A percentile compares a stretch with the other conserved stretches of the same genome.
Conservation (phyloP, 768 basidiomycete genomes). For the Tricholoma matsutake region DNA sequence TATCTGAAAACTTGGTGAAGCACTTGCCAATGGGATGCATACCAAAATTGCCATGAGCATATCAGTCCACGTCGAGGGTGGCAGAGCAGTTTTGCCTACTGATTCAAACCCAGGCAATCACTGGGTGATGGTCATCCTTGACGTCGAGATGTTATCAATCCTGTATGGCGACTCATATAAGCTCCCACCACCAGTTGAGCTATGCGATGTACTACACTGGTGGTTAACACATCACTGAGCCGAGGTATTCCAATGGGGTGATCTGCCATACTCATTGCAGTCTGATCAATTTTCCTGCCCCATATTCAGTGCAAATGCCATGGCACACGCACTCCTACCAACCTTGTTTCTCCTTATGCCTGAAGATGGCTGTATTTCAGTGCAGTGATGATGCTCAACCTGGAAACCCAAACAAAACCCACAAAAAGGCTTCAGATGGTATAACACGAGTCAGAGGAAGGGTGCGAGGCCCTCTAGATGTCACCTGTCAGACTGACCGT, state of each 20-base stretch:
- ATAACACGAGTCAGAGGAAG: too few species aligned
- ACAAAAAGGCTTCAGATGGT: too few species aligned
- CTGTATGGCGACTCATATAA: constrained; percentile 7
- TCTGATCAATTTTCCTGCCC: neutral
- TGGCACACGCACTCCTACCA: neutral
- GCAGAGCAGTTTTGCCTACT: neutral
- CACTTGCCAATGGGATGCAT: neutral
- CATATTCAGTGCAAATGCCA: neutral
- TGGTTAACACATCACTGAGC: neutral
- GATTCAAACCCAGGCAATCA: constrained; percentile 7
- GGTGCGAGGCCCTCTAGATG: too few species aligned
- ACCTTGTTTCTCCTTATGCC: neutral
- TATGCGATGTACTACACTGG: neutral
- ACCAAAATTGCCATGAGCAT: neutral
- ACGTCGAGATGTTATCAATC: neutral
- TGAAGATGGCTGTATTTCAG: neutral
- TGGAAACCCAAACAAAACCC: too few species aligned
- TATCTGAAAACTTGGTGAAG: neutral
- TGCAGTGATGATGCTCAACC: too few species aligned
- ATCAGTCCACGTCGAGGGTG: neutral
- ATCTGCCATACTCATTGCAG: neutral
- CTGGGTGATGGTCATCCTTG: constrained; percentile 9
- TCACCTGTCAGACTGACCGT: too few species aligned
- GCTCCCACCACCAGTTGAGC: constrained; percentile 1
- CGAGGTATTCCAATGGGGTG: neutral